Percentiles rank a stretch among this genome's conserved stretches.
Evolutionary conservation across 2,329 filamentous ascomycete genomes (phyloP).

Genomic region (Apiospora sp.): DNA sequence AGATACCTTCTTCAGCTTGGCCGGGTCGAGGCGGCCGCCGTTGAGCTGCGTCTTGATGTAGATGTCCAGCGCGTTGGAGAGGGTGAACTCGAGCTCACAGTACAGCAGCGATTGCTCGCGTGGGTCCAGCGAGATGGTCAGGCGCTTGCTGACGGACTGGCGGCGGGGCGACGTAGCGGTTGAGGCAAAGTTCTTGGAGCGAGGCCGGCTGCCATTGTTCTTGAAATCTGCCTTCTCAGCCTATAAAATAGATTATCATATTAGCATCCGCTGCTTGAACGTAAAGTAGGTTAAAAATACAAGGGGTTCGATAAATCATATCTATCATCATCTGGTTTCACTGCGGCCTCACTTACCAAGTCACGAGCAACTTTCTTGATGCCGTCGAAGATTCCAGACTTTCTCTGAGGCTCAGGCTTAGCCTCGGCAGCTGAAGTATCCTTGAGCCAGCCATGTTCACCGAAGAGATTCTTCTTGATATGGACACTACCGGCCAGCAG

Average conservation of each 20-base stretch:
- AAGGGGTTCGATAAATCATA: neutral
- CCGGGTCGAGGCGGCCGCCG: slow-evolving; percentile 60
- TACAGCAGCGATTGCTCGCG: slow-evolving; percentile 67
- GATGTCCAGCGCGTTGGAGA: slow-evolving; percentile 58
- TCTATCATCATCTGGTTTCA: neutral
- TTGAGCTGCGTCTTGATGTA: slow-evolving; percentile 63
- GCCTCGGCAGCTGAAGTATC: slow-evolving; percentile 36
- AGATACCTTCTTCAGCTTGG: slow-evolving; percentile 59
- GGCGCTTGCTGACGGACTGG: slow-evolving; percentile 39
- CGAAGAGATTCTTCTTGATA: slow-evolving; percentile 58
- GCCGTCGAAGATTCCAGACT: slow-evolving; percentile 34
- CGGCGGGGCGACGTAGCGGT: slow-evolving; percentile 16
- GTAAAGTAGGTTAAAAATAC: neutral
- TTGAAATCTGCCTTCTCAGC: slow-evolving; percentile 47
- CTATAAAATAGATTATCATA: slow-evolving; percentile 20
- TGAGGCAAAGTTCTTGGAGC: slow-evolving; percentile 25
- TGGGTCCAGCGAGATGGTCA: slow-evolving; percentile 59
- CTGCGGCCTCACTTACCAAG: slow-evolving; percentile 49
- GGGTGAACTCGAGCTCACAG: slow-evolving; percentile 64
- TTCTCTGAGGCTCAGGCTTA: slow-evolving; percentile 34
- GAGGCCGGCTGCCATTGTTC: slow-evolving; percentile 41
- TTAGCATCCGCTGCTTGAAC: neutral
- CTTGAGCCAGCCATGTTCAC: slow-evolving; percentile 65
- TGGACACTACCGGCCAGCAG: slow-evolving; percentile 31
- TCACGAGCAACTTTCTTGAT: slow-evolving; percentile 60